A percentile compares a stretch with the other conserved stretches of the same genome.
Evolutionary conservation across 805 yeast genomes (phyloP).

Genomic region (Grigorovia jiainica): DNA sequence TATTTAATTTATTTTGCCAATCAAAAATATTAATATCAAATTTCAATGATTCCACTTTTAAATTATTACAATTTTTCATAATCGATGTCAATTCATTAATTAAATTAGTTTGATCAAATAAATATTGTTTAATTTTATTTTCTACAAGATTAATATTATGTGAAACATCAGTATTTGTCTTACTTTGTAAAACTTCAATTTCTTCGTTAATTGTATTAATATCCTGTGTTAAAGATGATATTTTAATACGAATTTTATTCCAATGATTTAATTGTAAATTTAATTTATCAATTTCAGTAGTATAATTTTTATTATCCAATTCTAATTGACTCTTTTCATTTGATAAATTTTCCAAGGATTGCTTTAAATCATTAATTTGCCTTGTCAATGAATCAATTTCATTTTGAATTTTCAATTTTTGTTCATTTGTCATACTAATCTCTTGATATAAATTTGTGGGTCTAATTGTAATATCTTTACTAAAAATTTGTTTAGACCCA

Average conservation of each 20-base stretch:
- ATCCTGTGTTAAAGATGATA: slow-evolving; percentile 18
- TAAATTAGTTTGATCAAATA: slow-evolving; percentile 16
- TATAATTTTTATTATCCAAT: slow-evolving; percentile 5
- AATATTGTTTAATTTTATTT: slow-evolving; percentile 15
- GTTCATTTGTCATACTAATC: slow-evolving; percentile 20
- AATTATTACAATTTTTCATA: slow-evolving; percentile 19
- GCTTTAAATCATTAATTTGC: slow-evolving; percentile 7
- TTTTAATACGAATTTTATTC: slow-evolving; percentile 15
- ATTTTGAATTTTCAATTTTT: slow-evolving; percentile 9
- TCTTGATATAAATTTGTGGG: slow-evolving; percentile 18
- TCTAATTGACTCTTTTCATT: slow-evolving; percentile 8
- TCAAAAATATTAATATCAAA: slow-evolving; percentile 30
- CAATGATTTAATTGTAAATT: slow-evolving; percentile 7
- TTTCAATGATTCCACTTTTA: slow-evolving; percentile 19
- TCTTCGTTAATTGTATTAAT: slow-evolving; percentile 25
- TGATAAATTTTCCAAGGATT: slow-evolving; percentile 8
- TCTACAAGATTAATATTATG: slow-evolving; percentile 31
- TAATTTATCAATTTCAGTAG: slow-evolving; percentile 12
- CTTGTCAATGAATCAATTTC: slow-evolving; percentile 9
- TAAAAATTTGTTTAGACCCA: slow-evolving; percentile 48
- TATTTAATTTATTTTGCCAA: slow-evolving; percentile 30
- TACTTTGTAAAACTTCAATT: slow-evolving; percentile 28
- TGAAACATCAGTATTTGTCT: slow-evolving; percentile 35
- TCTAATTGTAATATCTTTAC: slow-evolving; percentile 13
- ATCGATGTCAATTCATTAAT: slow-evolving; percentile 15